These are phyloP conservation scores for Russula ochroleuca DNA, from an alignment of 768 basidiomycete species.

Conservation along the genomic window DNA sequence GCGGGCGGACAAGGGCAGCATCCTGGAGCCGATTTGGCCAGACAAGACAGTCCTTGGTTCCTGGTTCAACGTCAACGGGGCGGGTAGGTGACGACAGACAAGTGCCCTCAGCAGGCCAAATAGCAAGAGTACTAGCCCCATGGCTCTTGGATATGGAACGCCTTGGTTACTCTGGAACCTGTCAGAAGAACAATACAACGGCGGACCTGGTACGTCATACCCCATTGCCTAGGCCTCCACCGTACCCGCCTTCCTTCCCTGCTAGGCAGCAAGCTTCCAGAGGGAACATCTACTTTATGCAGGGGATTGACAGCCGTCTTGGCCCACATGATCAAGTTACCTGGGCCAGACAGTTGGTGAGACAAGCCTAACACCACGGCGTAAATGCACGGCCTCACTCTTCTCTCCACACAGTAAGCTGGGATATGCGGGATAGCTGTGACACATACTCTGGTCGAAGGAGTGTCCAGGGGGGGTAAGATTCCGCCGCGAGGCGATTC, in stretches of 20 bases:
- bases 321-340: not conserved
- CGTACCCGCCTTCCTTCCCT: no score
- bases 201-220: not conserved
- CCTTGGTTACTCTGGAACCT: not conserved
- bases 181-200: not conserved
- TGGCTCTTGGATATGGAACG: not conserved
- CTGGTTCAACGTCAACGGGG: not conserved
- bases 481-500: not conserved
- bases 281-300: not conserved
- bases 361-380: not conserved
- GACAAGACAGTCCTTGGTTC: not conserved
- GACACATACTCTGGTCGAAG: not conserved
- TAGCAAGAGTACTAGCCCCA: no score
- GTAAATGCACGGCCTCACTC: no score
- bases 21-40: not conserved
- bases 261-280: no score
- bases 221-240: not conserved
- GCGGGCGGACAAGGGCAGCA: not conserved
- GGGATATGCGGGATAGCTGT: not conserved
- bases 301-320: not conserved
- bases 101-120: not conserved
- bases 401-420: not conserved
- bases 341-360: not conserved
- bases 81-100: no score
- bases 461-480: no score